Percentiles rank a stretch among this genome's conserved stretches.
Evolutionary conservation across 208 protist genomes (phyloP).

Genomic region (Leptomonas pyrrhocoris): DNA sequence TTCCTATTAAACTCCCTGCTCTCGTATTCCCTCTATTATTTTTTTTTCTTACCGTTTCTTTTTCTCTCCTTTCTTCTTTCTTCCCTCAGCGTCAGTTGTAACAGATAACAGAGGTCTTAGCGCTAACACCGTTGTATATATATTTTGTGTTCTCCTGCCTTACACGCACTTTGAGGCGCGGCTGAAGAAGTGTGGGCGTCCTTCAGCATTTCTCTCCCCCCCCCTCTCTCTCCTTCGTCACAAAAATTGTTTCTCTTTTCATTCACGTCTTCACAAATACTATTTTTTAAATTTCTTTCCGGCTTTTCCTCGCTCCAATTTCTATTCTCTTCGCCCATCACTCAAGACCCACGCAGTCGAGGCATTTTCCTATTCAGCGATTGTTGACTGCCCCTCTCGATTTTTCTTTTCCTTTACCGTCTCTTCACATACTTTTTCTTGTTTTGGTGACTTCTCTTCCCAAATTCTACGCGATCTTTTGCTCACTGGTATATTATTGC

Average conservation of each 20-base stretch:
- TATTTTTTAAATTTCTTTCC: too few relatives aligned
- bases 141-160: too few relatives aligned
- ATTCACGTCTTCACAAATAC: too few relatives aligned
- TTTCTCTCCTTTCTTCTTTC: neutral
- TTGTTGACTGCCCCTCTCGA: neutral
- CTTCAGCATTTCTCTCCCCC: neutral
- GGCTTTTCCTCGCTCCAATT: neutral
- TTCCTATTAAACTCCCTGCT: too few relatives aligned
- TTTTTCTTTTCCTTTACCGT: constrained; percentile 1
- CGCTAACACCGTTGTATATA: too few relatives aligned
- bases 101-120: too few relatives aligned
- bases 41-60: too few relatives aligned
- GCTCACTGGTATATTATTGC: neutral
- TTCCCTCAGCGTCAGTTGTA: neutral
- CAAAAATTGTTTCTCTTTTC: neutral
- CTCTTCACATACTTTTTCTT: neutral
- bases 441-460: neutral
- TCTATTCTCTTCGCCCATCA: neutral
- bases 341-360: too few relatives aligned
- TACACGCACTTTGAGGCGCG: too few relatives aligned
- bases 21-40: too few relatives aligned
- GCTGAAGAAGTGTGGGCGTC: neutral
- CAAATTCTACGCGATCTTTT: neutral
- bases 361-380: neutral
- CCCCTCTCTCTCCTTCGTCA: neutral